These are phyloP conservation scores for Nicotiana undulata DNA, from an alignment of 257 asterid species.

Conservation along the genomic window DNA sequence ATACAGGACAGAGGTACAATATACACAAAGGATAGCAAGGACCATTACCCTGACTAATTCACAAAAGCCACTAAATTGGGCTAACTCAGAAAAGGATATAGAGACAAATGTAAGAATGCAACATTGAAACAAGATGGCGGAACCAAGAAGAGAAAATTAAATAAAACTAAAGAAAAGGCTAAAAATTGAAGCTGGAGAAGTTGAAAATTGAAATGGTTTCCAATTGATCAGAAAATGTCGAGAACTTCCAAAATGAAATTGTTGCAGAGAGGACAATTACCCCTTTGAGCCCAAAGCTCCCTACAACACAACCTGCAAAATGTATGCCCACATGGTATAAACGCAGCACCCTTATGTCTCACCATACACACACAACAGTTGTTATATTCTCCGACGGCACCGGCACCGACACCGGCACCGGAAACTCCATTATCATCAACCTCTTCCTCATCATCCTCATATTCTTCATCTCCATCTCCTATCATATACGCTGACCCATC, in stretches of 20 bases:
- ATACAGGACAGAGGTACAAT: neutral
- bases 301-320: slow-evolving; percentile 74
- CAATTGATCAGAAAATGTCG: slow-evolving; percentile 50
- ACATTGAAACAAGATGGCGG: neutral
- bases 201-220: neutral
- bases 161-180: neutral
- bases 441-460: slow-evolving; percentile 44
- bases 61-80: too few species aligned
- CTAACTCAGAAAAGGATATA: neutral
- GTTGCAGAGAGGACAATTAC: slow-evolving; percentile 91
- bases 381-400: slow-evolving; percentile 14
- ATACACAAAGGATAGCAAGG: neutral
- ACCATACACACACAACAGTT: slow-evolving; percentile 77
- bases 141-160: neutral
- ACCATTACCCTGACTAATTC: neutral
- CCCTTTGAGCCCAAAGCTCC: slow-evolving; percentile 76
- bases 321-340: slow-evolving; percentile 69
- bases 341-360: slow-evolving; percentile 70
- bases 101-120: neutral
- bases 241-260: slow-evolving; percentile 77
- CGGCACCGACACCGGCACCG: slow-evolving; percentile 18
- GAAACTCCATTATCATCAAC: slow-evolving; percentile 33
- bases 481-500: slow-evolving; percentile 37
- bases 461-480: slow-evolving; percentile 44
- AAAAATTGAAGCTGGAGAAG: neutral